These are phyloP conservation scores for Carnegiea gigantea DNA, from an alignment of 179 eudicot species.

Conservation along the genomic window DNA sequence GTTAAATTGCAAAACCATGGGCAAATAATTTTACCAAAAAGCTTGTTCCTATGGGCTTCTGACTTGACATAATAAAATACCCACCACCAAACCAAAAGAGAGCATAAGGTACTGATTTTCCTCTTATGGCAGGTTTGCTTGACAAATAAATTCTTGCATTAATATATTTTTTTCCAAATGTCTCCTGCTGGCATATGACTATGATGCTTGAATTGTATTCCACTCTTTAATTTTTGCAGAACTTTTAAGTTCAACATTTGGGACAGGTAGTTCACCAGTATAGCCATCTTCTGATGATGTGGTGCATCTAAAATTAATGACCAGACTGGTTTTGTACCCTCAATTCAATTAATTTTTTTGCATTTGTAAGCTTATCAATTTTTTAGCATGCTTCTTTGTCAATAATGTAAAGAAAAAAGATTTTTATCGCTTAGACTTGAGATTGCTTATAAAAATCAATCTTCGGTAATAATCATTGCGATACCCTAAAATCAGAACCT, in stretches of 20 bases:
- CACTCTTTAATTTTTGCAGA: not conserved
- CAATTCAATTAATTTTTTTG: not conserved
- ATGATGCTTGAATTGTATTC: not conserved
- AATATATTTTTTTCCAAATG: not conserved
- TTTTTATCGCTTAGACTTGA: no score
- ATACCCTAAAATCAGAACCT: no score
- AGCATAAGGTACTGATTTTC: not conserved
- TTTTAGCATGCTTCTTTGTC: no score
- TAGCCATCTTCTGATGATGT: not conserved
- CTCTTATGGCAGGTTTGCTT: not conserved
- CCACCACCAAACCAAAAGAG: not conserved
- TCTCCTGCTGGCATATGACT: not conserved
- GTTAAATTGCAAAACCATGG: constrained; percentile 1
- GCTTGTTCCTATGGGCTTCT: not conserved
- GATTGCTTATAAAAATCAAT: no score
- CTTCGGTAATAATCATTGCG: no score
- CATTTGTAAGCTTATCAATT: no score
- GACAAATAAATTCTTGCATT: not conserved
- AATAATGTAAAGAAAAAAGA: no score
- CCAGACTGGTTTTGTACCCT: not conserved
- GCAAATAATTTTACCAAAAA: not conserved
- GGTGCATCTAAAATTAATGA: not conserved
- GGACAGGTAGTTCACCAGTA: not conserved
- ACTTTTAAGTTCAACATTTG: not conserved
- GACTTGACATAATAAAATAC: not conserved